phyloP scores from a whole-genome alignment of 1,284 basidiomycete species.

The Anthracocystis panici-leucophaei region DNA sequence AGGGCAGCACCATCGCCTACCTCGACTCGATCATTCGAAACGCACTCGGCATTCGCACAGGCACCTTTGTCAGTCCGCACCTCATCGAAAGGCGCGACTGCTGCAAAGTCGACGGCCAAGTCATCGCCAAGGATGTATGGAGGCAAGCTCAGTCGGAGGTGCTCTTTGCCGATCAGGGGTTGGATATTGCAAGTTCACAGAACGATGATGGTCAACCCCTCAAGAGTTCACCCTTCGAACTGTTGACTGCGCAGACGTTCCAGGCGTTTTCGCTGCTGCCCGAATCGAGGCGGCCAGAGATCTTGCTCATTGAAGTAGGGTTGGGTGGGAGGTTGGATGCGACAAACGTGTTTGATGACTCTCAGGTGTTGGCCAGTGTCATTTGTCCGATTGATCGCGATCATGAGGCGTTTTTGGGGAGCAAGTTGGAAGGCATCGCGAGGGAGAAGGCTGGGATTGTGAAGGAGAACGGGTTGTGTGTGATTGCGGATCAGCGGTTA shows the following conservation, averaged over 20 bases:
- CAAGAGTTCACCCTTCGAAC: conserved; percentile 60
- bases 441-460: conserved; percentile 87
- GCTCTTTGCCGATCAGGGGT: conserved; percentile 74
- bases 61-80: conserved; percentile 93
- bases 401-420: conserved; percentile 89
- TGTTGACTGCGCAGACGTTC: conserved; percentile 72
- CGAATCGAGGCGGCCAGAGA: conserved; percentile 74
- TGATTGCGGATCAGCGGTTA: conserved; percentile 74
- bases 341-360: conserved; percentile 84
- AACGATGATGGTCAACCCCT: conserved; percentile 46
- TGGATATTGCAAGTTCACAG: conserved; percentile 75
- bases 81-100: conserved; percentile 83
- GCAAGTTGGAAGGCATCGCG: conserved; percentile 81
- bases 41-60: conserved; percentile 74
- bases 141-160: conserved; percentile 73
- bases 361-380: conserved; percentile 79
- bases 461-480: conserved; percentile 77
- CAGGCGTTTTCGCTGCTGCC: conserved; percentile 57
- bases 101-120: conserved; percentile 78
- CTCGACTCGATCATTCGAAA: conserved; percentile 81
- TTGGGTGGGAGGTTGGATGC: conserved; percentile 93
- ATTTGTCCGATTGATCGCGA: conserved; percentile 90
- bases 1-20: conserved; percentile 89
- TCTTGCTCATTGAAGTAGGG: conserved; percentile 91
- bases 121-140: conserved; percentile 75